Conservation (phyloP, 805 yeast species). For the Candida alai region DNA sequence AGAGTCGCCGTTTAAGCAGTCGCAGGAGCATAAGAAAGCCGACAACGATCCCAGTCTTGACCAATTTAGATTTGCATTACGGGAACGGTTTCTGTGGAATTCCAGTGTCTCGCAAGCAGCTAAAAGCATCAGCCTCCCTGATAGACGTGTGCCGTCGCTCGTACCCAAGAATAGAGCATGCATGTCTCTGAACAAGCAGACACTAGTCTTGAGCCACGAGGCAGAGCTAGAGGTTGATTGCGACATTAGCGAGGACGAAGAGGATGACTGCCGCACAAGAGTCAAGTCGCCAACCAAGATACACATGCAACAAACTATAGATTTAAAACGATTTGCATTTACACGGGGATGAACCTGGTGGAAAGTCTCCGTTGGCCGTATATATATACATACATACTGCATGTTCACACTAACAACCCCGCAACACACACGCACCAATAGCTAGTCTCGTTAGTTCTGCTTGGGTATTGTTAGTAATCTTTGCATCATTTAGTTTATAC, state of each 20-base stretch:
- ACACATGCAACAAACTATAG: conserved; percentile 4
- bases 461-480: conserved; percentile 16
- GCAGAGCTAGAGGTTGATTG: too few relatives aligned
- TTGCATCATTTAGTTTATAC: conserved; percentile 33
- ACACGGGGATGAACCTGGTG: not conserved
- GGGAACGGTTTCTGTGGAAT: conserved; percentile 11
- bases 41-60: not conserved
- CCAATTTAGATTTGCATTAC: conserved; percentile 6
- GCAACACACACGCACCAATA: conserved; percentile 45
- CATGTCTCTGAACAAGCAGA: too few relatives aligned
- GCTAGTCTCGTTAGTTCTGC: conserved; percentile 36
- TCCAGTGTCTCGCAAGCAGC: conserved; percentile 2
- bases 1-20: conserved; percentile 40
- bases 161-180: too few relatives aligned
- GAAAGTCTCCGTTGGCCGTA: not conserved
- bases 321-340: conserved; percentile 10
- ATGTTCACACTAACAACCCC: conserved; percentile 34
- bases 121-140: too few relatives aligned
- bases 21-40: too few relatives aligned
- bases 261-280: too few relatives aligned
- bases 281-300: too few relatives aligned
- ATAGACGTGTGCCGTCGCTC: too few relatives aligned
- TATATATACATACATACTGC: not conserved
- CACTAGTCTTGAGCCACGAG: too few relatives aligned
- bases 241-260: too few relatives aligned